These are phyloP conservation scores for Oryza meyeriana DNA, from an alignment of 176 grass and related monocot genomes.

Conservation along the genomic window DNA sequence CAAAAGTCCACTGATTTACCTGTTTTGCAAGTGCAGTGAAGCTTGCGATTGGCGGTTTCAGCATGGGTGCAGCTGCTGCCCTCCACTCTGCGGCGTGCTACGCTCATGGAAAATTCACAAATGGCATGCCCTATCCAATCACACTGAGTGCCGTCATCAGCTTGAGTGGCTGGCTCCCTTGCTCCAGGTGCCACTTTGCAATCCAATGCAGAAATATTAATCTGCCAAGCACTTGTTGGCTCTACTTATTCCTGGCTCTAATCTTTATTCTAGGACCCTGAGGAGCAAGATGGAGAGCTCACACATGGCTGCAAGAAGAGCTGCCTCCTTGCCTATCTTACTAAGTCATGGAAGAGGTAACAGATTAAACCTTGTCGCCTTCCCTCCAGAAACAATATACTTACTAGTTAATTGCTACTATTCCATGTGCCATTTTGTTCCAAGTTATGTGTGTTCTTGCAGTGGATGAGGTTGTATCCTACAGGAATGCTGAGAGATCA, in stretches of 20 bases:
- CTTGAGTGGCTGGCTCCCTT: constrained; percentile 96
- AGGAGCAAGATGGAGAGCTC: constrained; percentile 74
- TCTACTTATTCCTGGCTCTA: neutral
- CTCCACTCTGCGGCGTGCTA: constrained; percentile 84
- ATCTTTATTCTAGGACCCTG: constrained; percentile 49
- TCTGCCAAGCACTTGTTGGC: neutral
- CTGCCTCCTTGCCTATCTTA: constrained; percentile 61
- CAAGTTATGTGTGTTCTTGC: constrained; percentile 9
- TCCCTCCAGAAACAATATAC: neutral
- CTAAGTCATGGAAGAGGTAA: constrained; percentile 83
- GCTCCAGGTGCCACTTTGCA: constrained; percentile 59
- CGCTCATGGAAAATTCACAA: constrained; percentile 64
- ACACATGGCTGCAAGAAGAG: constrained; percentile 61
- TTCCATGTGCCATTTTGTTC: neutral
- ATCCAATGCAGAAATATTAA: neutral
- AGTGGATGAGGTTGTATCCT: constrained; percentile 81
- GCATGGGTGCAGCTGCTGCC: constrained; percentile 60
- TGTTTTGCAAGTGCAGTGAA: constrained; percentile 51
- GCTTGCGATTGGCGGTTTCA: constrained; percentile 88
- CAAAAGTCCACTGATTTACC: neutral
- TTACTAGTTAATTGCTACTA: neutral
- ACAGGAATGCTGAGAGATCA: constrained; percentile 79
- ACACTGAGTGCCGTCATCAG: constrained; percentile 56
- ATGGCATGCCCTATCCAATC: constrained; percentile 60
- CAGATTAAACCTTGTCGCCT: neutral